A percentile compares a stretch with the other conserved stretches of the same genome.
These are phyloP conservation scores for Penicillium italicum DNA, from an alignment of 2,329 filamentous ascomycete species.

Conservation along the genomic window DNA sequence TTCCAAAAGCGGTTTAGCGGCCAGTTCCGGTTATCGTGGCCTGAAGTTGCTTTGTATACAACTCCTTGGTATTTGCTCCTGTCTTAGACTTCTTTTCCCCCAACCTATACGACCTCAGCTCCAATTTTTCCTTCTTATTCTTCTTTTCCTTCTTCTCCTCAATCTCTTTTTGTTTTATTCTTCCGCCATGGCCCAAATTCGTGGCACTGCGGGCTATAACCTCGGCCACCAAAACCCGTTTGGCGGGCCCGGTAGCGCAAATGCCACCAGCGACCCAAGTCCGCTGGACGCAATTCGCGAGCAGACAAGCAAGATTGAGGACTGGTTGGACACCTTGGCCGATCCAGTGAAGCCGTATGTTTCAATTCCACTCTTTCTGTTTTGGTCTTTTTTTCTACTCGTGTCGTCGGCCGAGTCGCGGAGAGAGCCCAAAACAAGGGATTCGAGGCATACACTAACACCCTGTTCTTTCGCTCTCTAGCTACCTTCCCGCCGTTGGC, in stretches of 20 bases:
- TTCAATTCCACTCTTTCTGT: conserved; percentile 4
- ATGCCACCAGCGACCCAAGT: conserved; percentile 65
- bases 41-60: conserved; percentile 34
- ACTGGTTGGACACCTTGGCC: conserved; percentile 78
- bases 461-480: conserved; percentile 41
- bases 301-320: conserved; percentile 98
- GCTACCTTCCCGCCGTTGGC: conserved; percentile 90
- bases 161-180: not conserved
- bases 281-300: conserved; percentile 84
- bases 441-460: conserved; percentile 29
- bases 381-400: not conserved
- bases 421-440: conserved; percentile 15
- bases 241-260: conserved; percentile 56
- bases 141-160: not conserved
- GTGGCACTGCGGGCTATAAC: conserved; percentile 77
- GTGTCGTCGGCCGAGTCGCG: not conserved
- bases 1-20: conserved; percentile 28
- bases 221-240: conserved; percentile 72
- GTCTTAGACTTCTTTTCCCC: conserved; percentile 5
- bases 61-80: conserved; percentile 20
- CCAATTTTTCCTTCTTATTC: not conserved
- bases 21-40: conserved; percentile 41
- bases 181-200: conserved; percentile 49
- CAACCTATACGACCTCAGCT: not conserved
- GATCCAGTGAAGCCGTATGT: conserved; percentile 94